phyloP scores from a whole-genome alignment of 208 protist species.

The Leishmania arabica region DNA sequence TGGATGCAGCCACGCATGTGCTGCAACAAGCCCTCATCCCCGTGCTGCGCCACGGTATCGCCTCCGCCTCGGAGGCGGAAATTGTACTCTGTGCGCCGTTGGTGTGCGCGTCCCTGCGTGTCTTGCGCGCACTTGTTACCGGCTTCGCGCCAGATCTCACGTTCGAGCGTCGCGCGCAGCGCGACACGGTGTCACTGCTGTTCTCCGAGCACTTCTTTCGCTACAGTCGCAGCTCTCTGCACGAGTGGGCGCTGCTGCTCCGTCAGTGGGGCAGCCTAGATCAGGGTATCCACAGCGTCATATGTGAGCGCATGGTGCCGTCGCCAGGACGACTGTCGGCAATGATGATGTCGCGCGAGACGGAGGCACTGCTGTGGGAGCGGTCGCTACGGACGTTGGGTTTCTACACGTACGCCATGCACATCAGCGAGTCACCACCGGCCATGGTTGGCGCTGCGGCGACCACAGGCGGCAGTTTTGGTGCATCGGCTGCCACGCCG shows the following conservation, averaged over 20 bases:
- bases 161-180: constrained; percentile 42
- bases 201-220: constrained; percentile 53
- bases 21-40: constrained; percentile 44
- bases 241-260: constrained; percentile 46
- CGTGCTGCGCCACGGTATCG: constrained; percentile 37
- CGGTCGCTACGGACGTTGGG: constrained; percentile 37
- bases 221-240: constrained; percentile 37
- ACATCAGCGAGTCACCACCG: constrained; percentile 2
- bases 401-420: constrained; percentile 41
- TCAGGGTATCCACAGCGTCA: constrained; percentile 12
- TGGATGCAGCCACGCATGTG: constrained; percentile 30
- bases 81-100: constrained; percentile 29
- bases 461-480: background rate
- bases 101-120: constrained; percentile 39
- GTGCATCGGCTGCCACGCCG: background rate
- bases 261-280: constrained; percentile 15
- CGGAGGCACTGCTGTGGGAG: constrained; percentile 42
- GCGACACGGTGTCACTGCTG: constrained; percentile 41
- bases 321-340: constrained; percentile 32
- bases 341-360: constrained; percentile 42
- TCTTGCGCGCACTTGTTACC: constrained; percentile 20
- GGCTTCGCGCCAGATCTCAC: constrained; percentile 26
- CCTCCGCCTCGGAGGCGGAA: constrained; percentile 48
- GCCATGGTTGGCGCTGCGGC: constrained; percentile 11
- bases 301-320: constrained; percentile 29